Evolutionary conservation across 371 early-diverging fungal species (phyloP).

Genomic region (Fennellomyces sp.): DNA sequence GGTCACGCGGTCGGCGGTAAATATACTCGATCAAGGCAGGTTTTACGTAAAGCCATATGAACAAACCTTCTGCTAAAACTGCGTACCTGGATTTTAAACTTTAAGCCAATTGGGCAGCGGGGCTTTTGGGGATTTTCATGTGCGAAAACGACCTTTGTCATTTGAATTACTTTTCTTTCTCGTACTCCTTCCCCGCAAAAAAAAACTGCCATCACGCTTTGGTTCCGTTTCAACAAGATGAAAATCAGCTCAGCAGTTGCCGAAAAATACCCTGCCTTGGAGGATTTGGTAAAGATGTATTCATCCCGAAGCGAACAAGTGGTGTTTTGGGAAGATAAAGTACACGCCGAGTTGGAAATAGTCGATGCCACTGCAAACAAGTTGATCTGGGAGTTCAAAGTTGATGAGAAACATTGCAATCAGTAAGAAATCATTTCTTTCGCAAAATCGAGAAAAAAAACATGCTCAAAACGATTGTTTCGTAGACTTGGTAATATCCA

Average conservation of each 20-base stretch:
- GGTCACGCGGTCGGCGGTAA: too few species aligned
- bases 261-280: conserved; percentile 19
- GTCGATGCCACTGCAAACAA: conserved; percentile 24
- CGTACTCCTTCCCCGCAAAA: neutral
- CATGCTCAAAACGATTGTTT: neutral
- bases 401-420: conserved; percentile 35
- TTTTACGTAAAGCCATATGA: too few species aligned
- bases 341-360: conserved; percentile 10
- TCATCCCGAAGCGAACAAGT: neutral
- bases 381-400: conserved; percentile 38
- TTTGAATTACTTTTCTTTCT: neutral
- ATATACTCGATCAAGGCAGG: too few species aligned
- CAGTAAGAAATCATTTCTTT: conserved; percentile 17
- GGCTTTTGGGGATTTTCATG: neutral
- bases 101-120: neutral
- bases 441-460: neutral
- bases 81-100: too few species aligned
- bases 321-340: conserved; percentile 22
- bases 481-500: conserved; percentile 36
- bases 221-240: conserved; percentile 6
- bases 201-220: neutral
- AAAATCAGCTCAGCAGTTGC: conserved; percentile 16
- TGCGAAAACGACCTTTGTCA: conserved; percentile 6
- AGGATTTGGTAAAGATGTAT: conserved; percentile 10
- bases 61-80: too few species aligned